A percentile compares a stretch with the other conserved stretches of the same genome.
phyloP scores from a whole-genome alignment of 2,329 filamentous ascomycete species.

The Conoideocrella luteorostrata region DNA sequence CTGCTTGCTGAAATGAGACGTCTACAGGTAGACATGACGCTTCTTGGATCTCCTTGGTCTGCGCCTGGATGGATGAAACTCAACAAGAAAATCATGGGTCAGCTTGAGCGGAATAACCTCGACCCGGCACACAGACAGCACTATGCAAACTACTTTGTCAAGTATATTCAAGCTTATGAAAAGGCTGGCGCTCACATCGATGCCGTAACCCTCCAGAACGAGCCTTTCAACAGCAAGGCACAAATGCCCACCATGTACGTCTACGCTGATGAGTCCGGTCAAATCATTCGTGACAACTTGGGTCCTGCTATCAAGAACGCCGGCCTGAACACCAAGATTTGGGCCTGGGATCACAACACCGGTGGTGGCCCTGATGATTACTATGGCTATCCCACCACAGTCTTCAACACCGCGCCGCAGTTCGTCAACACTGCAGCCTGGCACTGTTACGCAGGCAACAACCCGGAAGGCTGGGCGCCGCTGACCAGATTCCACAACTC shows the following conservation, averaged over 20 bases:
- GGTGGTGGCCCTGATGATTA: conserved; percentile 15
- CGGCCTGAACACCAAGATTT: conserved; percentile 38
- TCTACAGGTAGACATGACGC: conserved; percentile 27
- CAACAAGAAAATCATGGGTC: conserved; percentile 26
- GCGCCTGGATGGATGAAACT: conserved; percentile 38
- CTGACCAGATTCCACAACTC: conserved; percentile 32
- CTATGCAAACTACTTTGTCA: conserved; percentile 34
- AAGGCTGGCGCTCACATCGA: conserved; percentile 28
- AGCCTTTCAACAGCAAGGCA: conserved; percentile 33
- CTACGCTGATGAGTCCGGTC: conserved; percentile 28
- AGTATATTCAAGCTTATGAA: conserved; percentile 34
- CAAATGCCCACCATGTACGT: conserved; percentile 33
- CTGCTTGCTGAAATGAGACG: conserved; percentile 29
- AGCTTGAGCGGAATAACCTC: conserved; percentile 31
- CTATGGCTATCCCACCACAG: conserved; percentile 36
- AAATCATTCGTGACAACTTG: conserved; percentile 30
- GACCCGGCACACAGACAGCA: conserved; percentile 21
- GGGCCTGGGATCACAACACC: conserved; percentile 35
- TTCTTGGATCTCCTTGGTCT: conserved; percentile 33
- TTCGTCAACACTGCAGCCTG: conserved; percentile 30
- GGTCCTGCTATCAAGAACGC: conserved; percentile 31
- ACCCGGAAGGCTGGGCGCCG: conserved; percentile 26
- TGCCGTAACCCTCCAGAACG: conserved; percentile 39
- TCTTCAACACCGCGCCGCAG: conserved; percentile 24
- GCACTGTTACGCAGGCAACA: conserved; percentile 33